Conservation (phyloP, 345 rosid genomes). For the Durio zibethinus region DNA sequence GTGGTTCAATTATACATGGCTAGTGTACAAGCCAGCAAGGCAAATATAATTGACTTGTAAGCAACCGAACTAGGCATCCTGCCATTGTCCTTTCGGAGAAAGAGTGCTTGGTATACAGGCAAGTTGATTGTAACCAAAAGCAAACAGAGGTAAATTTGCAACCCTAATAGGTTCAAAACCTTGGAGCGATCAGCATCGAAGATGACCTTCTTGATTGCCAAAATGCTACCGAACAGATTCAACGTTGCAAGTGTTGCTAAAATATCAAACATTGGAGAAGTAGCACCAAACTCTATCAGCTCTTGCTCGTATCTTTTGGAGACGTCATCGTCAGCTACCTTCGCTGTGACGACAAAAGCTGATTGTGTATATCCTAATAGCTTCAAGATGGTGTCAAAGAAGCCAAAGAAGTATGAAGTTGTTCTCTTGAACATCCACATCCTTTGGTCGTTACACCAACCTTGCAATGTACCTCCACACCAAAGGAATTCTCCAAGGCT, state of each 20-base stretch:
- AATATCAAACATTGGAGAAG: conserved; percentile 43
- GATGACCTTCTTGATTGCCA: conserved; percentile 18
- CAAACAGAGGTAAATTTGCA: conserved; percentile 36
- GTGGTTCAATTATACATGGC: conserved; percentile 7
- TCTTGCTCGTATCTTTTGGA: background rate
- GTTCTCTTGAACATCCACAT: conserved; percentile 40
- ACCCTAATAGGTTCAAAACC: conserved; percentile 12
- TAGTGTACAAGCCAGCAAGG: conserved; percentile 19
- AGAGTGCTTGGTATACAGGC: background rate
- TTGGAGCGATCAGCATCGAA: background rate
- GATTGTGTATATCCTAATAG: conserved; percentile 26
- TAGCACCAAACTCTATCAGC: conserved; percentile 34
- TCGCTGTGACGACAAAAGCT: conserved; percentile 36
- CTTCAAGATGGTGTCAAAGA: conserved; percentile 29
- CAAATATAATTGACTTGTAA: conserved; percentile 14
- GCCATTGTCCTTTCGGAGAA: conserved; percentile 28
- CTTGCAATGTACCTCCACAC: conserved; percentile 27
- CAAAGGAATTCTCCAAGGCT: conserved; percentile 28
- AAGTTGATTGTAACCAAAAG: conserved; percentile 15
- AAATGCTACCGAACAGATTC: conserved; percentile 30
- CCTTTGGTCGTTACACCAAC: conserved; percentile 34
- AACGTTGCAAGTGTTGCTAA: conserved; percentile 41
- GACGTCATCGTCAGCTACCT: conserved; percentile 30
- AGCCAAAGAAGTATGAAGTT: conserved; percentile 39
- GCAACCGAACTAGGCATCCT: conserved; percentile 30